Evolutionary conservation across 2,329 filamentous ascomycete genomes (phyloP), one percentile per base, ranked within the genome.

Genomic region (Neocucurbitaria cava): DNA sequence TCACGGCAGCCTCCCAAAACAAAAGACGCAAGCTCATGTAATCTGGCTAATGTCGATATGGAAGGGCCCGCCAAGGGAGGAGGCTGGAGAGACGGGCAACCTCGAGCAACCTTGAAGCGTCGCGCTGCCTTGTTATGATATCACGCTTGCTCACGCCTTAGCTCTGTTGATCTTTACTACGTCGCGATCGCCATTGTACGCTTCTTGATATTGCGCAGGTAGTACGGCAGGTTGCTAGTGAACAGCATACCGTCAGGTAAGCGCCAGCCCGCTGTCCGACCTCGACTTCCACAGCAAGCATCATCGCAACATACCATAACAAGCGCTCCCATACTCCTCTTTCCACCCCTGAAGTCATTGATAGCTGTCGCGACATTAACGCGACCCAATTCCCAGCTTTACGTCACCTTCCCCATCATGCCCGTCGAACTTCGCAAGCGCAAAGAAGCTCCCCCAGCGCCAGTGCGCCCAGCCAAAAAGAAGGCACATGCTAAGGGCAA

Each of bases 351-450:
- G 54, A 52, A 45, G 42, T 42, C 53, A 52, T 61, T 47, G 28
- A 40, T 31, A 52, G 17, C 41, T 21, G 58, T 53, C 58, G 64
- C 65, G 60, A 69, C 59, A 57, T 62, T 64, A 53, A 68, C 64
- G 51, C 58, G 48, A 56, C 51, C n/a, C 52, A 47, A 33, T 43
- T 41, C 55, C 31, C 56, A 69, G 69, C 63, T 68, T 64, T 57
- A 64, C 68, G 62, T 68, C 53, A 36, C 41, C 46, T 48, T 50
- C 43, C 56, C 49, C 59, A 57, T 21, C 58, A 82, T 82, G 79
- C 58, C 59, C 20, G 84, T 86, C 58, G 85, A 87, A 75, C 80
- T 88, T 45, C 82, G 85, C 71, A 88, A 88, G 76, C 83, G 85
- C 72, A 85, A 86, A 72, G 81, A 83, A 43, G 80, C 82, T 31